Conservation (phyloP, 2,329 filamentous ascomycete genomes). For the Xylaria sp. region DNA sequence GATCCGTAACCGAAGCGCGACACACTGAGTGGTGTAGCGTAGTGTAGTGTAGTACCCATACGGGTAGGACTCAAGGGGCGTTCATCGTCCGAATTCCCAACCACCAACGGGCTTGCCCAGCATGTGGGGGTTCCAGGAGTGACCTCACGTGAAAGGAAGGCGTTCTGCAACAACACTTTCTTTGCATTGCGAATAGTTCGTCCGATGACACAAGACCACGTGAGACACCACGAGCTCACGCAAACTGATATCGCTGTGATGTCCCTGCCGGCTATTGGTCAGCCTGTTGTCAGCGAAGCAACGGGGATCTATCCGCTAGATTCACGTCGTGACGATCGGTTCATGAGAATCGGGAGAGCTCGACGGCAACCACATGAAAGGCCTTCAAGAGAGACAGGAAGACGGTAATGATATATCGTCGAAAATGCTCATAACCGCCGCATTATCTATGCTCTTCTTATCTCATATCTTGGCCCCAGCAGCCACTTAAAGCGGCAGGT, state of each 20-base stretch:
- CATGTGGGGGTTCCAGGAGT: constrained; percentile 10
- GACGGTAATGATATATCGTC: constrained; percentile 22
- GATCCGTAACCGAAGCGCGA: constrained; percentile 10
- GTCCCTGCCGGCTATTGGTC: constrained; percentile 15
- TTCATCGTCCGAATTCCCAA: constrained; percentile 14
- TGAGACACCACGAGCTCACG: constrained; percentile 19
- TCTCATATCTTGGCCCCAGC: constrained; percentile 20
- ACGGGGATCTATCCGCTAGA: not conserved
- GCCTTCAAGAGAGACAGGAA: not conserved
- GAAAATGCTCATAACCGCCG: not conserved
- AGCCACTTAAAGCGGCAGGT: constrained; percentile 34
- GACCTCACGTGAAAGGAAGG: constrained; percentile 19
- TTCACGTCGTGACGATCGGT: no score
- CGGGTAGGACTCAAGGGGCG: not conserved
- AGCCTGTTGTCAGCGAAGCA: not conserved
- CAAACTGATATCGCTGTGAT: not conserved
- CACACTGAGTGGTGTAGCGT: not conserved
- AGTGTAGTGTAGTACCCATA: not conserved
- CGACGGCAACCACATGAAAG: not conserved
- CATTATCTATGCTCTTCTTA: constrained; percentile 27
- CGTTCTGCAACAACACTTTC: not conserved
- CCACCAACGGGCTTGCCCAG: not conserved
- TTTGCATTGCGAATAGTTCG: constrained; percentile 18
- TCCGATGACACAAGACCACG: constrained; percentile 26
- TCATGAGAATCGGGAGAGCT: not conserved